Evolutionary conservation across 208 protist species (phyloP).

Genomic region (Leishmania tarentolae): DNA sequence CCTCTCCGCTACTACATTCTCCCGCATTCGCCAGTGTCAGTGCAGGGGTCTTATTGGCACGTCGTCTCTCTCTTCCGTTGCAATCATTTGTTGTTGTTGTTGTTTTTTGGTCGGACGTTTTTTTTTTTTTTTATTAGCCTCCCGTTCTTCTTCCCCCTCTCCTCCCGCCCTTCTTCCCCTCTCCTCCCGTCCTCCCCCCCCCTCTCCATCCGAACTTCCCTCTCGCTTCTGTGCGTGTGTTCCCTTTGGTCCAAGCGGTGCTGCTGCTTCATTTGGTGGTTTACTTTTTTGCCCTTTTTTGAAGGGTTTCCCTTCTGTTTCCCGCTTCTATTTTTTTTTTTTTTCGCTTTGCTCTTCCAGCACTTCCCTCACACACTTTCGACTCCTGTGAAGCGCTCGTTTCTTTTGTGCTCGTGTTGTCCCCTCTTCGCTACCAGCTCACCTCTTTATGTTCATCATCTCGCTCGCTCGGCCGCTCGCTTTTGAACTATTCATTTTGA

Average conservation of each 20-base stretch:
- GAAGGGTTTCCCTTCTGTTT: too few species aligned
- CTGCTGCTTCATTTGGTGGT: not conserved
- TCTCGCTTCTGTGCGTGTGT: too few species aligned
- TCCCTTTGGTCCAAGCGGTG: too few species aligned
- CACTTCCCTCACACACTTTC: not conserved
- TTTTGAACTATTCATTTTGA: not conserved
- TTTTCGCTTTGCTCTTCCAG: not conserved
- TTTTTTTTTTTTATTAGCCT: too few species aligned
- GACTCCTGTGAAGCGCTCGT: not conserved
- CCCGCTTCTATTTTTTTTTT: not conserved
- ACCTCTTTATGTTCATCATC: not conserved
- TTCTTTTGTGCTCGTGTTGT: not conserved
- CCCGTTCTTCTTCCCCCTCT: not conserved
- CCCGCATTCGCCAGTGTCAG: too few species aligned
- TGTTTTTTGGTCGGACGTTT: too few species aligned
- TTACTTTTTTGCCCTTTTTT: not conserved
- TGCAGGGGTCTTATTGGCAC: too few species aligned
- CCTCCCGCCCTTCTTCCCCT: too few species aligned
- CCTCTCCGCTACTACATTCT: too few species aligned
- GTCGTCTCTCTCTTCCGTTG: too few species aligned
- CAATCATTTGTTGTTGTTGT: too few species aligned
- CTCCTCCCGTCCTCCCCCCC: not conserved
- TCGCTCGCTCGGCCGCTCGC: too few species aligned
- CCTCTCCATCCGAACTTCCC: not conserved
- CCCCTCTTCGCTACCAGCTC: not conserved